Evolutionary conservation across 495 filamentous ascomycete genomes (phyloP).

Genomic region (Lasiosphaeria ovina): DNA sequence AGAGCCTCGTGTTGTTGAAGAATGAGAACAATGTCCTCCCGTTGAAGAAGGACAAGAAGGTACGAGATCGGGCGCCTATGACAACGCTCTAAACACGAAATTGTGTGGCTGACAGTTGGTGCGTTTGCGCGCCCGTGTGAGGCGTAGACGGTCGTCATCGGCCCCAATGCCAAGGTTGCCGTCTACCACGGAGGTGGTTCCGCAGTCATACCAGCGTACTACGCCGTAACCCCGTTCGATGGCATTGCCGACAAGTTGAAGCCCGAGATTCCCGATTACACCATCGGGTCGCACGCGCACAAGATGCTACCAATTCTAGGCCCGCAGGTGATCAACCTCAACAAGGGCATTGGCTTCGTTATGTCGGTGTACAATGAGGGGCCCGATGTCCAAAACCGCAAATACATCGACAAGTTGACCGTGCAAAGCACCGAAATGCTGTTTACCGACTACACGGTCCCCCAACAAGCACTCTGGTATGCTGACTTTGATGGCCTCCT

Average conservation of each 20-base stretch:
- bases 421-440: constrained; percentile 55
- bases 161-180: constrained; percentile 70
- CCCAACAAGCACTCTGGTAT: constrained; percentile 55
- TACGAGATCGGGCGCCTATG: constrained; percentile 7
- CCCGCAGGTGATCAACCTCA: constrained; percentile 45
- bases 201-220: constrained; percentile 65
- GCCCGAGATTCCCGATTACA: constrained; percentile 41
- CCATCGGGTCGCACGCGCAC: constrained; percentile 59
- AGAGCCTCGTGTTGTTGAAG: constrained; percentile 71
- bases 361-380: constrained; percentile 62
- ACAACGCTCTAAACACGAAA: not conserved
- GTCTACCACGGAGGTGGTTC: constrained; percentile 70
- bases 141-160: constrained; percentile 46
- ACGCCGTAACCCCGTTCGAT: constrained; percentile 65
- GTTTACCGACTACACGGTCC: constrained; percentile 63
- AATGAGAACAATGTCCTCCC: constrained; percentile 68
- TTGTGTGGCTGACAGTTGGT: not conserved
- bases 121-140: too few species aligned
- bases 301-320: constrained; percentile 59
- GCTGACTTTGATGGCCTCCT: constrained; percentile 60
- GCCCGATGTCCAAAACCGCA: constrained; percentile 41
- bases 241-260: constrained; percentile 55
- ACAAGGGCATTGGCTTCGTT: constrained; percentile 52
- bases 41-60: constrained; percentile 59
- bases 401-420: constrained; percentile 53